Evolutionary conservation across 176 grass and related monocot species (phyloP).

Genomic region (Dactylis glomerata): DNA sequence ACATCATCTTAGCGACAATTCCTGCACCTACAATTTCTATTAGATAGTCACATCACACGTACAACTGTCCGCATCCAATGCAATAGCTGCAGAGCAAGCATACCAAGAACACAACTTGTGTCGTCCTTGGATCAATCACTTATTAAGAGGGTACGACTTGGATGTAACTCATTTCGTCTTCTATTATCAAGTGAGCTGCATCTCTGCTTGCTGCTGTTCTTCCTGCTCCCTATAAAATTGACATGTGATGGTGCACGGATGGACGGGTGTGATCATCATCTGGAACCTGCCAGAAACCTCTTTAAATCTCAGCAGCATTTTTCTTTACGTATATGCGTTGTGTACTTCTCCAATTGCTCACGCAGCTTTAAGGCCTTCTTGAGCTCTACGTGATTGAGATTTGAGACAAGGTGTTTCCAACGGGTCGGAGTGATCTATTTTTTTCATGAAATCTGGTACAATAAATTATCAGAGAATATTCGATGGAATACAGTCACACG

Average conservation of each 20-base stretch:
- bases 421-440: not conserved
- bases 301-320: not conserved
- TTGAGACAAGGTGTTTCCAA: not conserved
- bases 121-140: constrained; percentile 32
- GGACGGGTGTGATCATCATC: not conserved
- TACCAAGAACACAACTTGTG: not conserved
- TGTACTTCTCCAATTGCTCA: constrained; percentile 5
- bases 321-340: not conserved
- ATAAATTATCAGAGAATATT: not conserved
- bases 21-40: too few relatives aligned
- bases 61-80: not conserved
- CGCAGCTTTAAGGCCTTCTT: not conserved
- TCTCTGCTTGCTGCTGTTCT: not conserved
- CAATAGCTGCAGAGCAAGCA: constrained; percentile 10
- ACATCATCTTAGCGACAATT: too few relatives aligned
- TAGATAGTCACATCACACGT: not conserved
- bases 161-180: constrained; percentile 8
- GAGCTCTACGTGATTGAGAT: not conserved
- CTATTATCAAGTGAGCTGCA: constrained; percentile 28
- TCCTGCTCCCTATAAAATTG: not conserved
- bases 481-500: not conserved
- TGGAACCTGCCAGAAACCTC: not conserved
- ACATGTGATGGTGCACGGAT: constrained; percentile 15
- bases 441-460: not conserved
- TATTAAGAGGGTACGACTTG: constrained; percentile 27